A percentile compares a stretch with the other conserved stretches of the same genome.
phyloP scores from a whole-genome alignment of 176 grass and related monocot genomes.

The Musa beccarii region DNA sequence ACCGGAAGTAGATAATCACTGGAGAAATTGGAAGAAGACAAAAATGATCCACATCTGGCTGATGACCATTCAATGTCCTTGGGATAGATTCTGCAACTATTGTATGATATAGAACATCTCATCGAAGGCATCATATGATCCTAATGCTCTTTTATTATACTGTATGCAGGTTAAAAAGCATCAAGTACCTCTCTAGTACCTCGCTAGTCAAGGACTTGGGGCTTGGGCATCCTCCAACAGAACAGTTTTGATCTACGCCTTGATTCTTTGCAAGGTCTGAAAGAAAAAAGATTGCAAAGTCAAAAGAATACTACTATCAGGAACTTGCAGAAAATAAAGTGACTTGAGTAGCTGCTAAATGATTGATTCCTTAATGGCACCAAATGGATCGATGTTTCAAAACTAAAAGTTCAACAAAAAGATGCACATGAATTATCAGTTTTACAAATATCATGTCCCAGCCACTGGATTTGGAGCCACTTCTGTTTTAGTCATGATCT shows the following conservation, averaged over 20 bases:
- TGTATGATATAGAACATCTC: neutral
- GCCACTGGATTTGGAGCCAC: too few relatives aligned
- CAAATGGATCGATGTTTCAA: too few relatives aligned
- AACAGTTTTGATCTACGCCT: slow-evolving; percentile 3
- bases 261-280: neutral
- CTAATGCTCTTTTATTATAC: neutral
- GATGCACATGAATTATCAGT: too few relatives aligned
- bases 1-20: too few relatives aligned
- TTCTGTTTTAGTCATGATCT: too few relatives aligned
- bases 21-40: too few relatives aligned
- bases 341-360: too few relatives aligned
- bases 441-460: too few relatives aligned
- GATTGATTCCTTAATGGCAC: too few relatives aligned
- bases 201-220: neutral
- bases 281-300: neutral
- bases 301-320: neutral
- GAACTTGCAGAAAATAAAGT: too few relatives aligned
- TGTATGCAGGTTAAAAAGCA: neutral
- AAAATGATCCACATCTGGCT: too few relatives aligned
- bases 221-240: slow-evolving; percentile 2
- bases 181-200: neutral
- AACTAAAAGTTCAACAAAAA: too few relatives aligned
- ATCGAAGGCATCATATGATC: neutral
- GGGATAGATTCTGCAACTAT: neutral
- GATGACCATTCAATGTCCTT: neutral